Evolutionary conservation across 2,329 filamentous ascomycete species (phyloP).

Genomic region (Penicillium sp.): DNA sequence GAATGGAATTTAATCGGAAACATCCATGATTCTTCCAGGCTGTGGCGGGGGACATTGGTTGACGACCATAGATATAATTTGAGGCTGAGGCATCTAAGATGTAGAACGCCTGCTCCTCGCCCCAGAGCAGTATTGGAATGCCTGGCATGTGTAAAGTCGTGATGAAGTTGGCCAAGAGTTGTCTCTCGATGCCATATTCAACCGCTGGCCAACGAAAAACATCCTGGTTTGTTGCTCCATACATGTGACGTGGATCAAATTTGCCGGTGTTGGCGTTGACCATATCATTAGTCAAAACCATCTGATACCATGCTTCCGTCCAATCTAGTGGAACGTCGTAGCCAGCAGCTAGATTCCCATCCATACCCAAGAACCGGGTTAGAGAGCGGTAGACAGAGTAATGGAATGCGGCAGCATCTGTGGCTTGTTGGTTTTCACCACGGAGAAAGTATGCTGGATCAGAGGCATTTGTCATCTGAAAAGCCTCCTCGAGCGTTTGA

Average conservation of each 20-base stretch:
- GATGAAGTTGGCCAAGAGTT: slow-evolving; percentile 59
- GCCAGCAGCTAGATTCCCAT: slow-evolving; percentile 56
- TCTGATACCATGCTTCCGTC: slow-evolving; percentile 56
- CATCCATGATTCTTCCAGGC: slow-evolving; percentile 67
- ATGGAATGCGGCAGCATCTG: slow-evolving; percentile 63
- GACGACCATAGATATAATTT: slow-evolving; percentile 66
- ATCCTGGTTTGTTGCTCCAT: slow-evolving; percentile 64
- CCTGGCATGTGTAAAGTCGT: slow-evolving; percentile 61
- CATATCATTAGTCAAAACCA: slow-evolving; percentile 60
- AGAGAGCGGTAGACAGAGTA: slow-evolving; percentile 64
- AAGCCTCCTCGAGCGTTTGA: slow-evolving; percentile 48
- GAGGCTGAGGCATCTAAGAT: slow-evolving; percentile 62
- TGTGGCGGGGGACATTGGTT: slow-evolving; percentile 60
- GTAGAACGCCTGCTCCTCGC: slow-evolving; percentile 66
- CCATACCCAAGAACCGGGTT: slow-evolving; percentile 60
- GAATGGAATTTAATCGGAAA: slow-evolving; percentile 56
- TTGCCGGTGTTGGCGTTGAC: slow-evolving; percentile 60
- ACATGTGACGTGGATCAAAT: slow-evolving; percentile 65
- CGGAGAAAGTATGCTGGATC: slow-evolving; percentile 53
- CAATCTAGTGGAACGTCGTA: slow-evolving; percentile 57
- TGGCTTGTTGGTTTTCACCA: slow-evolving; percentile 51
- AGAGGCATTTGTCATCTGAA: slow-evolving; percentile 48
- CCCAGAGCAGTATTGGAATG: slow-evolving; percentile 61
- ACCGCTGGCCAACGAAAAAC: slow-evolving; percentile 64
- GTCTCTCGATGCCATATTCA: slow-evolving; percentile 56